Percentiles rank a stretch among this genome's conserved stretches.
phyloP scores from a whole-genome alignment of 2,329 filamentous ascomycete species.

The Apiospora marii region DNA sequence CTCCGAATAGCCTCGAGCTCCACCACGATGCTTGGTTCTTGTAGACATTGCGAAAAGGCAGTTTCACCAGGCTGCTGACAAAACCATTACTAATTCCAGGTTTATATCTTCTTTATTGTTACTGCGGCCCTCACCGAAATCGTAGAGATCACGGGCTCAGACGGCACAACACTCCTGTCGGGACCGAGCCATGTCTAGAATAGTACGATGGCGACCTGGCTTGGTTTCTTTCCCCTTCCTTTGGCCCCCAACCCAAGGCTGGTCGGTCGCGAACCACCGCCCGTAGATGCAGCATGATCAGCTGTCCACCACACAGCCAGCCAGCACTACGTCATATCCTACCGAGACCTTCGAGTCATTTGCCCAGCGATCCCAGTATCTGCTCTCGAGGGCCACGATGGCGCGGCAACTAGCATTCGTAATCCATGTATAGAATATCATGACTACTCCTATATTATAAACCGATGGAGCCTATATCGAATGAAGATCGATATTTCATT shows the following conservation, averaged over 20 bases:
- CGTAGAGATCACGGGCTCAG: background rate
- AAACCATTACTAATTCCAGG: background rate
- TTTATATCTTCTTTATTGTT: background rate
- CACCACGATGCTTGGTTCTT: background rate
- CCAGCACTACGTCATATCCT: conserved; percentile 2
- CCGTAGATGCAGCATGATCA: background rate
- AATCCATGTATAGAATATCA: background rate
- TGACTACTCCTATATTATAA: background rate
- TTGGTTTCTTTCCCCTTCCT: background rate
- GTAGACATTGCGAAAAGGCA: too few relatives aligned
- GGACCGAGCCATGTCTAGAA: background rate
- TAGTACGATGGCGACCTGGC: background rate
- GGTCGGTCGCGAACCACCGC: background rate
- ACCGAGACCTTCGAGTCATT: background rate
- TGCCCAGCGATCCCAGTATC: background rate
- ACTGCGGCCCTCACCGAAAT: background rate
- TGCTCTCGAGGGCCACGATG: background rate
- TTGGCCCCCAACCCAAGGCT: background rate
- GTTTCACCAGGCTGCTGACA: background rate
- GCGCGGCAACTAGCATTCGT: background rate
- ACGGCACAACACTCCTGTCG: background rate
- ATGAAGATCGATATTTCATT: conserved; percentile 9
- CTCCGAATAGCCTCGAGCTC: background rate
- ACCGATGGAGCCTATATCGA: background rate
- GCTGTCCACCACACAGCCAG: background rate